Base-by-base conservation (phyloP, 805 yeast species). In the Saccharomycopsis olivae region DNA sequence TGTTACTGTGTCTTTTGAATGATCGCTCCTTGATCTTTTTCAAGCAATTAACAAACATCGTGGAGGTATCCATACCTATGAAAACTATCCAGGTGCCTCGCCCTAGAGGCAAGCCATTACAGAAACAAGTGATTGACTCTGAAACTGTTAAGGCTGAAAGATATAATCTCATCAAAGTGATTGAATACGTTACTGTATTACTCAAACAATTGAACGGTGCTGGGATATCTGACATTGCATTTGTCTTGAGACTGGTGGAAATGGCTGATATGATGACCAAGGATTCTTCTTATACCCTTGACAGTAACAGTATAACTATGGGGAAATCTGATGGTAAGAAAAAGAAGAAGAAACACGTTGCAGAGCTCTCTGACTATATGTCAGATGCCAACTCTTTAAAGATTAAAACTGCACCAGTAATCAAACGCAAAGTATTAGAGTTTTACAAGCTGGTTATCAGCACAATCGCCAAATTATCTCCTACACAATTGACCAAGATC, bases 361-460 rank as follows among this genome's bases (percentile, higher is more conserved):
- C 65, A 20, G 75, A 86, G 3, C 58, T 78, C 46, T 71, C 88
- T 6, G 94, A 82, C 58, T 53, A 80, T 23, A 62, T 79, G 35
- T 75, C 87, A 1, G 83, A 80, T 54, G 65, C 76, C 34, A 75
- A 71, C 2, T 9, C 25, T 3, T 20, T 42, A 19, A 15, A 27
- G n/a, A 35, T 39, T 24, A 35, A 23, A 13, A 19, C 29, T 9
- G 21, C 23, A 8, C 16, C n/a, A 17, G 20, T 28, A 46, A 40
- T 43, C 38, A 46, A 60, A 14, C 21, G 30, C 2, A 39, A 49
- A 0, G 61, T 74, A 5, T 54, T 70, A 37, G 40, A 43, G 2
- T 80, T 84, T 49, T 66, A 82, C 43, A 60, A 56, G 14, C 52
- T 61, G 1, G 57, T 78, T 5, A 54, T 82, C 19, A 55, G 66